Evolutionary conservation across 176 grass and related monocot species (phyloP), one percentile per base, ranked within the genome.

Genomic region (Cocos nucifera): DNA sequence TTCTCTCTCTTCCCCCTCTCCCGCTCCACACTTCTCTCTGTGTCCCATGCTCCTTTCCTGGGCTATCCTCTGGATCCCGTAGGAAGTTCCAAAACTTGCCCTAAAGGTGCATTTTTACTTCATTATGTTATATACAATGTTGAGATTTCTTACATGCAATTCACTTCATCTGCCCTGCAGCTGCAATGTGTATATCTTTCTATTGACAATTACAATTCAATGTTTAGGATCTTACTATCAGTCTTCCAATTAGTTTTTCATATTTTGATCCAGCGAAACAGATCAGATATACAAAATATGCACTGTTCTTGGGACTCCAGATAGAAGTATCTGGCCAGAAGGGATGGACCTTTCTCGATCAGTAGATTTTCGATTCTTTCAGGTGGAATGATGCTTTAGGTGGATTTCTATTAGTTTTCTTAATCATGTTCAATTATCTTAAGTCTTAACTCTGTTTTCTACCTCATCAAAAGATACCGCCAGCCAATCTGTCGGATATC

Each of bases 251-350:
- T 39, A 39, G 35, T 39, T 73, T 73, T 8, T 64, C 66, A 61
- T 57, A 66, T 55, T 77, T 65, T 14, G 28, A 53, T 0, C n/a
- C 70, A 95, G 90, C 26, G 90, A 89, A 78, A 89, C 75, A 44
- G 90, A 89, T 64, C 90, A 95, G 65, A 59, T 95, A 73, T 86
- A 76, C 77, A 95, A 78, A 81, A 95, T 89, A 69, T 95, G 90
- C 26, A 19, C 64, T 66, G 74, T 95, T 63, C 86, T 95, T 86
- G 90, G 90, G 59, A 95, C 77, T 56, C 90, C 90, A 18, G 90
- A 95, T 83, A 69, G 50, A 59, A 79, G 60, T 56, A 59, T 89
- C 35, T 95, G 86, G 86, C 82, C 77, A 67, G 86, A 86, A 70
- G 75, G 79, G 63, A 95, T 95, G 85, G 63, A 76, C 56, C 77